Percentiles rank a stretch among this genome's conserved stretches.
phyloP scores from a whole-genome alignment of 2,329 filamentous ascomycete species.

The Phyllosticta ampelicida region DNA sequence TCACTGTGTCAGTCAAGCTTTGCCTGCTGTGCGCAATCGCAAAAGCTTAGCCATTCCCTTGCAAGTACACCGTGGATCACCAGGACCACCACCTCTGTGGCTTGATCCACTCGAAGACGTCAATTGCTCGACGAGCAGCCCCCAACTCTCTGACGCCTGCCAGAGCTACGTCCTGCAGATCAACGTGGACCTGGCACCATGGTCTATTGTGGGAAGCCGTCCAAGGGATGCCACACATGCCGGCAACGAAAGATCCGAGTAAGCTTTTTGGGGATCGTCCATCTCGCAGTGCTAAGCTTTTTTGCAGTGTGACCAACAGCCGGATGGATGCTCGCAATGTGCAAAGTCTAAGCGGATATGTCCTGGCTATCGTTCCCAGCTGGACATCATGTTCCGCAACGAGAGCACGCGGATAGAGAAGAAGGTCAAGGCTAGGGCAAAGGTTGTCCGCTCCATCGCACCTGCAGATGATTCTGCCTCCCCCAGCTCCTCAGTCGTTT shows the following conservation, averaged over 20 bases:
- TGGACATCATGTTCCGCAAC: constrained; percentile 23
- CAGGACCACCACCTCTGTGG: not conserved
- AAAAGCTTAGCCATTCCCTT: not conserved
- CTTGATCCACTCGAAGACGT: not conserved
- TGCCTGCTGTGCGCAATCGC: not conserved
- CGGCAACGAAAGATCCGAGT: constrained; percentile 24
- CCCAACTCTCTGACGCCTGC: not conserved
- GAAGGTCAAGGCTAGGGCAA: not conserved
- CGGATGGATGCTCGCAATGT: constrained; percentile 21
- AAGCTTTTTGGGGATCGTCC: not conserved
- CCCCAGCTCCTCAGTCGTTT: not conserved
- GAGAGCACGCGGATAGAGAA: constrained; percentile 16
- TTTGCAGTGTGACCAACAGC: constrained; percentile 23
- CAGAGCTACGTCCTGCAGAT: not conserved
- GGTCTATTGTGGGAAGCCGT: constrained; percentile 17
- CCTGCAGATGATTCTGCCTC: not conserved
- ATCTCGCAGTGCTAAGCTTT: not conserved
- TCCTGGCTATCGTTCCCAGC: constrained; percentile 22
- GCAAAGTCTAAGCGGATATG: constrained; percentile 19
- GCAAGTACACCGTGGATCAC: no score
- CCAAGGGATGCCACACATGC: constrained; percentile 22
- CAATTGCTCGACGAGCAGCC: not conserved
- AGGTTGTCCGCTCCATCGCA: not conserved
- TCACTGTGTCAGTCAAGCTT: not conserved
- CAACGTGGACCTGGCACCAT: not conserved